Base-by-base conservation (phyloP, 306 rosid genomes). In the Canavalia ensiformis region DNA sequence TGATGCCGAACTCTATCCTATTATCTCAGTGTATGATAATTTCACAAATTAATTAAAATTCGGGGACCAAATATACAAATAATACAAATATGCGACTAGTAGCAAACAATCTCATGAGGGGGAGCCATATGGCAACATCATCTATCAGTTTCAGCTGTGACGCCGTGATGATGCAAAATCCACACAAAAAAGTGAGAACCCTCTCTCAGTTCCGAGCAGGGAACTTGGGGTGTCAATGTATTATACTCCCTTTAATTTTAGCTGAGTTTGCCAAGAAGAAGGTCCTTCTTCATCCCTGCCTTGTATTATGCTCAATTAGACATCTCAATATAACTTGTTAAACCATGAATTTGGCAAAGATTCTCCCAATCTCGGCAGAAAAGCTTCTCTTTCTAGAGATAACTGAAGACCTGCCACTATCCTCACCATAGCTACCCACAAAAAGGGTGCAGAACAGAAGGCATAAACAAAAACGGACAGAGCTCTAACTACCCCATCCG, bases 401-500 rank as follows among this genome's bases (percentile, higher is more conserved):
- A 75, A 78, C 41, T 86, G 95, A 82, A 92, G 89, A 76, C 89
- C 66, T n/a, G 75, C 55, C 77, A 77, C 65, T 13, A 87, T 75
- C 81, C 78, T 92, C 5, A 84, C 84, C 3, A 86, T 0, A 0
- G 97, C 67, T 44, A 66, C 81, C 90, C 94, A 91, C 13, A 85
- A 0, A 33, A 89, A 64, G 12, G 97, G 97, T 3, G 97, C 90
- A 6, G 13, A 75, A 34, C 89, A 84, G 77, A 89, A 88, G 47
- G 97, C 91, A n/a, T 92, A 92, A n/a, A 69, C 83, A 71, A 90
- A 89, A 28, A 92, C 84, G 1, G 74, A 55, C 35, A 92, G 60
- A 0, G 94, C 97, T 87, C 97, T 85, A 8, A 90, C 77, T 5
- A 92, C 88, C 9, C 97, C 97, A 68, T 88, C 69, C 4, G 90